Evolutionary conservation across 2,329 filamentous ascomycete species (phyloP).

Genomic region (Alternaria arborescens): DNA sequence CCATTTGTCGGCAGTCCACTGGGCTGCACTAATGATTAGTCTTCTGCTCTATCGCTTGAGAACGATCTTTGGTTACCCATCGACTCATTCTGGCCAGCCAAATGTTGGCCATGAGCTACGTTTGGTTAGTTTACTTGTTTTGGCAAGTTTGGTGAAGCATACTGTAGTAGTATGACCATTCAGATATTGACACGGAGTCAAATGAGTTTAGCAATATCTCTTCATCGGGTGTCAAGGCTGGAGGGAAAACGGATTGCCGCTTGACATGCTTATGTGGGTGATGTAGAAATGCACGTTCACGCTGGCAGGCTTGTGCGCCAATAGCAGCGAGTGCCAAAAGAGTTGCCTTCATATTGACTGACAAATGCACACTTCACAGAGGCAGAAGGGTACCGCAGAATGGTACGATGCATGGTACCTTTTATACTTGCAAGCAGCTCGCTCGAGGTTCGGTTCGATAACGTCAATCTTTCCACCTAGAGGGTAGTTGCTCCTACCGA

Average conservation of each 20-base stretch:
- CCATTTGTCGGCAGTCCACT: conserved; percentile 52
- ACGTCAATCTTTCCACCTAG: conserved; percentile 27
- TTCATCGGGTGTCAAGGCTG: conserved; percentile 48
- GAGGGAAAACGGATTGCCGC: conserved; percentile 44
- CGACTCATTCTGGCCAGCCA: conserved; percentile 47
- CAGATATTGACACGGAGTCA: conserved; percentile 51
- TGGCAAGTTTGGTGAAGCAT: conserved; percentile 6
- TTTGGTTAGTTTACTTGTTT: conserved; percentile 16
- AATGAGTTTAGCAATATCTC: conserved; percentile 53
- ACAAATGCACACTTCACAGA: conserved; percentile 8
- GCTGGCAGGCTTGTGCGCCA: conserved; percentile 46
- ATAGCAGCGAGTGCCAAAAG: conserved; percentile 39
- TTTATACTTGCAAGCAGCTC: conserved; percentile 22
- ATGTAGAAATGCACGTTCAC: conserved; percentile 38
- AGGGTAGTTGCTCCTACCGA: conserved; percentile 12
- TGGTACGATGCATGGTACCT: conserved; percentile 9
- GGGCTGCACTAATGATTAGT: conserved; percentile 30
- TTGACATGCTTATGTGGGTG: conserved; percentile 37
- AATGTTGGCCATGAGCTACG: conserved; percentile 44
- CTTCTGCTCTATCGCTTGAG: neutral
- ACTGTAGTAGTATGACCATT: conserved; percentile 53
- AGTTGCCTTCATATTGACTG: conserved; percentile 37
- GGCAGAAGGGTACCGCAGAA: conserved; percentile 7
- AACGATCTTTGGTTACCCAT: conserved; percentile 24
- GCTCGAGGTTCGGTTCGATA: conserved; percentile 18